Percentiles rank a stretch among this genome's conserved stretches.
phyloP scores from a whole-genome alignment of 805 yeast genomes.

The Metschnikowia vanudenii region DNA sequence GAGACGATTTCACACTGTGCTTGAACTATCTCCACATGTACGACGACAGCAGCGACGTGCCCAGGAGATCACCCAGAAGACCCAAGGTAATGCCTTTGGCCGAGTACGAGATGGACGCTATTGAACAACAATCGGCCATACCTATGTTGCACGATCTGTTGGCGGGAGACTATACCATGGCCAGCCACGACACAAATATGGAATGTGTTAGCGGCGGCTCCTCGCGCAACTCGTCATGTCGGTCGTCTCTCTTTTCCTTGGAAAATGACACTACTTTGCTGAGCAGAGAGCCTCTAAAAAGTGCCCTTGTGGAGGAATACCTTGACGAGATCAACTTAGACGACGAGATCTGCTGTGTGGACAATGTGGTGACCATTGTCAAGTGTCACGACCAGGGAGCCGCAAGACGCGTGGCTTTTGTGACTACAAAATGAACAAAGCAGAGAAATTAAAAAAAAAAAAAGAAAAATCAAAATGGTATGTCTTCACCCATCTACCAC shows the following conservation, averaged over 20 bases:
- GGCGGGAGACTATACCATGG: not conserved
- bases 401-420: conserved; percentile 13
- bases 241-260: conserved; percentile 17
- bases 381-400: conserved; percentile 20
- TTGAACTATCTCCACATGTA: conserved; percentile 9
- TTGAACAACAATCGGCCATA: not conserved
- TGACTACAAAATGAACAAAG: not conserved
- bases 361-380: conserved; percentile 25
- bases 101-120: not conserved
- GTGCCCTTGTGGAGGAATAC: conserved; percentile 16
- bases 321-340: conserved; percentile 20
- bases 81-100: conserved; percentile 4
- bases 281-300: conserved; percentile 3
- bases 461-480: too few species aligned
- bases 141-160: not conserved
- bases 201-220: not conserved
- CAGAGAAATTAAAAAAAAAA: too few species aligned
- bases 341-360: conserved; percentile 25
- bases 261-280: not conserved
- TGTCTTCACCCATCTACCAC: too few species aligned
- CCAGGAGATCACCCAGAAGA: conserved; percentile 16
- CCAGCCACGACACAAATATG: not conserved
- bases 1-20: conserved; percentile 7
- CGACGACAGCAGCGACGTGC: conserved; percentile 9
- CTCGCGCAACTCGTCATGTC: conserved; percentile 6